Conservation (phyloP, 2,329 filamentous ascomycete species). For the Aureobasidium sp. region DNA sequence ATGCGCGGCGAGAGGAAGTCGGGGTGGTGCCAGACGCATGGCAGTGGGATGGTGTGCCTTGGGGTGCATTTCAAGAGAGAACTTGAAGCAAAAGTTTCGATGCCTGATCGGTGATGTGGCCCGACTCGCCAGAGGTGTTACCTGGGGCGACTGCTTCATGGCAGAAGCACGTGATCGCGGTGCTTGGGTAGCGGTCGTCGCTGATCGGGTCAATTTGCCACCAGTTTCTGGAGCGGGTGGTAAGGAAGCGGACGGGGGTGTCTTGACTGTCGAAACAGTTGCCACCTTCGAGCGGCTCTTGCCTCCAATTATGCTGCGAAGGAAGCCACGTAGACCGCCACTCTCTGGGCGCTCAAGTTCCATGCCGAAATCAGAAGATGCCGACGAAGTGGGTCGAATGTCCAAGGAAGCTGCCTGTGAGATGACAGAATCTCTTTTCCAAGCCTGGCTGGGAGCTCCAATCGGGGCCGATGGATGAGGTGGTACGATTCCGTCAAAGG, state of each 20-base stretch:
- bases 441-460: slow-evolving; percentile 22
- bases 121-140: slow-evolving; percentile 2
- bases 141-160: slow-evolving; percentile 6
- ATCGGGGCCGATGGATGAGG: slow-evolving; percentile 24
- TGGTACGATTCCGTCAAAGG: slow-evolving; percentile 54
- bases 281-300: slow-evolving; percentile 20
- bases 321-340: slow-evolving; percentile 25
- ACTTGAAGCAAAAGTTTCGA: slow-evolving; percentile 62
- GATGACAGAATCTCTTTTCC: slow-evolving; percentile 29
- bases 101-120: slow-evolving; percentile 29
- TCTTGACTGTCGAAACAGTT: slow-evolving; percentile 12
- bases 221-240: background rate
- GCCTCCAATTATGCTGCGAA: slow-evolving; percentile 28
- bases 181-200: slow-evolving; percentile 15
- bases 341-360: slow-evolving; percentile 21
- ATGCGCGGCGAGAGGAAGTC: slow-evolving; percentile 64
- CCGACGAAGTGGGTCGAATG: slow-evolving; percentile 21
- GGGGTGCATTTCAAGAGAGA: slow-evolving; percentile 61
- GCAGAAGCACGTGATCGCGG: background rate
- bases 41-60: slow-evolving; percentile 47
- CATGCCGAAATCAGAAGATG: slow-evolving; percentile 21
- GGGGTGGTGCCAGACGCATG: slow-evolving; percentile 56
- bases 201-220: slow-evolving; percentile 14
- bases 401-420: slow-evolving; percentile 23
- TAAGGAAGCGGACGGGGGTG: background rate